These are phyloP conservation scores for Pyronema omphalodes DNA, from an alignment of 495 filamentous ascomycete species.

Conservation along the genomic window DNA sequence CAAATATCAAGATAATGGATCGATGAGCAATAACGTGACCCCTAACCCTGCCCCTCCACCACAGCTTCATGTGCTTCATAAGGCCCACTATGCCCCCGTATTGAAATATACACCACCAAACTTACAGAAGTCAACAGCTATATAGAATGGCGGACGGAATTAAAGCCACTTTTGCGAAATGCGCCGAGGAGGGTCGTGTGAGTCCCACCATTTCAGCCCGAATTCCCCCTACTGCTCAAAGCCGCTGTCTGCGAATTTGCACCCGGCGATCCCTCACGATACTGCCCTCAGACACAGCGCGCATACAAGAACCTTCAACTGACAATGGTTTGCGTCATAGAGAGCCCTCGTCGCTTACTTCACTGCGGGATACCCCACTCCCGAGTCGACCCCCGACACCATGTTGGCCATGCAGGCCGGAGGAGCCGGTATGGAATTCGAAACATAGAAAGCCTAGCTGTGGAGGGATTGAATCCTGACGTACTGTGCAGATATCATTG, in stretches of 20 bases:
- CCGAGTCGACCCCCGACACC: constrained; percentile 62
- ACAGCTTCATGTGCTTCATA: no score
- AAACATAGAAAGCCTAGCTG: not conserved
- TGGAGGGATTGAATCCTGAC: no score
- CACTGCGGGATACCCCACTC: constrained; percentile 82
- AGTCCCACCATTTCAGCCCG: constrained; percentile 15
- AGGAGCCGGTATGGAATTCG: constrained; percentile 60
- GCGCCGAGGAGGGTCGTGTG: constrained; percentile 57
- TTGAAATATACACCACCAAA: no score
- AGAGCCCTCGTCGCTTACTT: constrained; percentile 85
- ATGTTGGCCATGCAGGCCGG: constrained; percentile 81
- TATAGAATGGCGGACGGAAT: constrained; percentile 43
- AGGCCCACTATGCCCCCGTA: no score
- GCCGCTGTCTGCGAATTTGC: not conserved
- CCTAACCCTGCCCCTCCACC: no score
- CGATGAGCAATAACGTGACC: no score
- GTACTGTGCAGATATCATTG: constrained; percentile 45
- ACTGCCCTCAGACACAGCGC: no score
- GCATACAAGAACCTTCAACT: not conserved
- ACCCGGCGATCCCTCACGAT: not conserved
- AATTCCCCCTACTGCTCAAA: not conserved
- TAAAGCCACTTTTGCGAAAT: constrained; percentile 71
- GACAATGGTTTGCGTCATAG: constrained; percentile 25
- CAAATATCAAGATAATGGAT: not conserved
- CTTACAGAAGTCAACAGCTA: not conserved